phyloP scores from a whole-genome alignment of 768 basidiomycete species.

The Russula sp. region DNA sequence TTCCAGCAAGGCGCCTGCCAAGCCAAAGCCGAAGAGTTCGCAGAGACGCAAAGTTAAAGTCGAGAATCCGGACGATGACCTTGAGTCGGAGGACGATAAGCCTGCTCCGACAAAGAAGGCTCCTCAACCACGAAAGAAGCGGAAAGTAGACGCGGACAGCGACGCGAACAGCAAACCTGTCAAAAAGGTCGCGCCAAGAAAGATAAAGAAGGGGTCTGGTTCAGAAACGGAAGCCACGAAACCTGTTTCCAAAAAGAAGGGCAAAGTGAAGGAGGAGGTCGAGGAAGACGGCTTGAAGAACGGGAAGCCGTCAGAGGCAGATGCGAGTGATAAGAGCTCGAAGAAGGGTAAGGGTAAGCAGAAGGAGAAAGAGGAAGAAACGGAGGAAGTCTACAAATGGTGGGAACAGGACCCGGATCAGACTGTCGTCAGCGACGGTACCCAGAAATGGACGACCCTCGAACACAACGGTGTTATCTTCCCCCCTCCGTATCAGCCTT shows the following conservation, averaged over 20 bases:
- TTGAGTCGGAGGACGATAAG: conserved; percentile 31
- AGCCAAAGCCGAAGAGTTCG: conserved; percentile 43
- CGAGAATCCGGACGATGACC: conserved; percentile 26
- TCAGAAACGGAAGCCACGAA: conserved; percentile 34
- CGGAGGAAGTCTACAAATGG: conserved; percentile 74
- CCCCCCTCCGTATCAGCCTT: conserved; percentile 86
- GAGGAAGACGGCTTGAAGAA: conserved; percentile 38
- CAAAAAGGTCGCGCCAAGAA: conserved; percentile 33
- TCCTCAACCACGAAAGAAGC: conserved; percentile 29
- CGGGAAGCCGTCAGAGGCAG: conserved; percentile 28
- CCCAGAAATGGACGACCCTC: conserved; percentile 90
- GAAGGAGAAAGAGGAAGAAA: conserved; percentile 54
- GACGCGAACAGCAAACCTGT: conserved; percentile 41
- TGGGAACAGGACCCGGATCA: conserved; percentile 58
- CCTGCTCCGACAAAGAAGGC: conserved; percentile 29
- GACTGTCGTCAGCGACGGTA: conserved; percentile 65
- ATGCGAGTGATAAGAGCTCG: conserved; percentile 15
- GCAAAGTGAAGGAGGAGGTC: conserved; percentile 36
- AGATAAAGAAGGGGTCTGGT: conserved; percentile 49
- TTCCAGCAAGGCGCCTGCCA: conserved; percentile 27
- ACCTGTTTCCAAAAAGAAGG: conserved; percentile 41
- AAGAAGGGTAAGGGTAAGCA: conserved; percentile 53
- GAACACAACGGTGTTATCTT: conserved; percentile 94
- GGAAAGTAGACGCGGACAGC: conserved; percentile 47
- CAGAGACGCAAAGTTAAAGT: conserved; percentile 45